phyloP scores from a whole-genome alignment of 2,329 filamentous ascomycete species.

The Paramyrothecium roridum region DNA sequence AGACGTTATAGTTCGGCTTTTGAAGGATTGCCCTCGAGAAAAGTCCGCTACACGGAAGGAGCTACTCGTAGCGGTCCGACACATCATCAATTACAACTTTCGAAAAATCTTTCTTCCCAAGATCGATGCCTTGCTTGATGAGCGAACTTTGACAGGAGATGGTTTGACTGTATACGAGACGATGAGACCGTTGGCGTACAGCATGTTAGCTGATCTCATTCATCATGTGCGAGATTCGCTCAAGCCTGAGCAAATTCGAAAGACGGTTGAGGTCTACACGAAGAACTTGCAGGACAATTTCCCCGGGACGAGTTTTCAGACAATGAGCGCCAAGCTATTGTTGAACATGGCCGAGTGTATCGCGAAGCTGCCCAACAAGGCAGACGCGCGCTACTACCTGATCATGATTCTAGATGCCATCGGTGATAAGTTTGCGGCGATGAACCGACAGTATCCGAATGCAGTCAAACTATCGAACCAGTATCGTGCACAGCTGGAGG shows the following conservation, averaged over 20 bases:
- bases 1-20: conserved; percentile 81
- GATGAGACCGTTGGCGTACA: conserved; percentile 92
- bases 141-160: conserved; percentile 91
- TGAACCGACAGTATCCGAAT: conserved; percentile 96
- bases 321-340: conserved; percentile 96
- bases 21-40: conserved; percentile 92
- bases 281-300: conserved; percentile 94
- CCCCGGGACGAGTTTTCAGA: conserved; percentile 97
- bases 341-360: conserved; percentile 99
- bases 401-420: conserved; percentile 98
- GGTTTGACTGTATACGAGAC: conserved; percentile 96
- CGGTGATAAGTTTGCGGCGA: conserved; percentile 94
- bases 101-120: conserved; percentile 90
- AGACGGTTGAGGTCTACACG: conserved; percentile 96
- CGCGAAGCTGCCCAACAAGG: conserved; percentile 87
- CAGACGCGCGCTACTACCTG: conserved; percentile 89
- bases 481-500: conserved; percentile 67
- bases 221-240: conserved; percentile 94
- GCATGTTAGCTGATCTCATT: conserved; percentile 96
- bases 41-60: conserved; percentile 94
- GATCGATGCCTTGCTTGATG: conserved; percentile 92
- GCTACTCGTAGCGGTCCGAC: conserved; percentile 89
- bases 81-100: conserved; percentile 99
- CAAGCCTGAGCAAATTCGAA: conserved; percentile 84
- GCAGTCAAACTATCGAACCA: conserved; percentile 87